Evolutionary conservation across 1,284 basidiomycete species (phyloP).

Genomic region (Sanghuangporus baumii): DNA sequence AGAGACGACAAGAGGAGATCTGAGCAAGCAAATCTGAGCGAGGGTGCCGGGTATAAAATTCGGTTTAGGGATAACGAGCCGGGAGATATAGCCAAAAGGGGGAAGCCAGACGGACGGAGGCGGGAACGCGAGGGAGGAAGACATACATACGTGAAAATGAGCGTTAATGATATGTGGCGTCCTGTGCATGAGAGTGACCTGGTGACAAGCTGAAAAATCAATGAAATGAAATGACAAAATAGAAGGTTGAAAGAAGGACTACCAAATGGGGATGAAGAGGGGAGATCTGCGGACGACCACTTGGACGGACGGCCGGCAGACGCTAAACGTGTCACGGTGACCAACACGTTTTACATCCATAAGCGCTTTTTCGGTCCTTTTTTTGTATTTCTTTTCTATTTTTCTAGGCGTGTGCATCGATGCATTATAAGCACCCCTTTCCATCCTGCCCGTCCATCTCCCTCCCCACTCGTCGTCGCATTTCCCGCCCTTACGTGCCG

Average conservation of each 20-base stretch:
- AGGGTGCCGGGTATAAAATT: not conserved
- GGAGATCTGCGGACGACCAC: not conserved
- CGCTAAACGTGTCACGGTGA: conserved; percentile 6
- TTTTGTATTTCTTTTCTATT: not conserved
- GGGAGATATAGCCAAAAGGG: not conserved
- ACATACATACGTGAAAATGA: not conserved
- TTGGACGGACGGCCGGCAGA: not conserved
- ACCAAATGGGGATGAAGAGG: not conserved
- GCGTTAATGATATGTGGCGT: not conserved
- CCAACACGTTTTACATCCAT: conserved; percentile 4
- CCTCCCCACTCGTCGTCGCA: not conserved
- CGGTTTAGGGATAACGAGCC: not conserved
- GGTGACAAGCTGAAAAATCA: not conserved
- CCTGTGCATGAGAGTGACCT: not conserved
- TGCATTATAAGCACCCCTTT: conserved; percentile 4
- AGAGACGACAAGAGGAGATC: not conserved
- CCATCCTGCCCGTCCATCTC: not conserved
- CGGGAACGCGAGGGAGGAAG: not conserved
- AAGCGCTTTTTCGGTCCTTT: conserved; percentile 1
- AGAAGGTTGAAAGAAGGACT: not conserved
- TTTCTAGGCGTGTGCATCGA: not conserved
- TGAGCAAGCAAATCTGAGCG: not conserved
- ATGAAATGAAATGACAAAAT: not conserved
- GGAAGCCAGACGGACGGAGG: not conserved
- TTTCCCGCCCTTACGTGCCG: not conserved